Evolutionary conservation across 371 early-diverging fungal genomes (phyloP).

Genomic region (Mucor lusitanicus): DNA sequence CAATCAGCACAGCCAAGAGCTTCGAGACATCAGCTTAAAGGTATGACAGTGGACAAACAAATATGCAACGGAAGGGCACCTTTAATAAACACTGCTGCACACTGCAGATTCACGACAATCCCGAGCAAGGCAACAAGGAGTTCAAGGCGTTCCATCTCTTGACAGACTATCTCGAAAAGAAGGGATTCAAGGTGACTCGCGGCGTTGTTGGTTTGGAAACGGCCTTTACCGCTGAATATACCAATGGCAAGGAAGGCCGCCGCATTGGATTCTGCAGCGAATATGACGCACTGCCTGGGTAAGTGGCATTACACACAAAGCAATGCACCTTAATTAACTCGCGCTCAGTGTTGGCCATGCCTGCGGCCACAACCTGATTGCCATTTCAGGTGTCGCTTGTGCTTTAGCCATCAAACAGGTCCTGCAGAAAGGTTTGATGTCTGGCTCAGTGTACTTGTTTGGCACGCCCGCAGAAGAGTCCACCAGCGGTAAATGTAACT

Average conservation of each 20-base stretch:
- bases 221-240: constrained; percentile 64
- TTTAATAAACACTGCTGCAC: background rate
- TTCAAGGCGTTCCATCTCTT: constrained; percentile 50
- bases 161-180: constrained; percentile 56
- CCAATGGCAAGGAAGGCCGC: constrained; percentile 40
- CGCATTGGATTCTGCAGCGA: constrained; percentile 62
- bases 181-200: constrained; percentile 58
- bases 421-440: constrained; percentile 50
- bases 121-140: constrained; percentile 65
- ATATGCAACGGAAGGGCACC: background rate
- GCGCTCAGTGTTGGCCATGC: constrained; percentile 58
- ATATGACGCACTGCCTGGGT: constrained; percentile 71
- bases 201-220: constrained; percentile 61
- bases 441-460: constrained; percentile 67
- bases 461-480: constrained; percentile 85
- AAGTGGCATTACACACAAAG: background rate
- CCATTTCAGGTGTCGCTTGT: constrained; percentile 69
- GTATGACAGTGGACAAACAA: constrained; percentile 7
- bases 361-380: constrained; percentile 73
- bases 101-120: constrained; percentile 60
- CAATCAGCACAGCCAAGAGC: constrained; percentile 6
- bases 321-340: background rate
- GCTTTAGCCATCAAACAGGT: constrained; percentile 60
- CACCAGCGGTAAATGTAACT: constrained; percentile 68
- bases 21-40: constrained; percentile 26